Conservation (phyloP, 805 yeast genomes). For the Kregervanrija fluxuum region DNA sequence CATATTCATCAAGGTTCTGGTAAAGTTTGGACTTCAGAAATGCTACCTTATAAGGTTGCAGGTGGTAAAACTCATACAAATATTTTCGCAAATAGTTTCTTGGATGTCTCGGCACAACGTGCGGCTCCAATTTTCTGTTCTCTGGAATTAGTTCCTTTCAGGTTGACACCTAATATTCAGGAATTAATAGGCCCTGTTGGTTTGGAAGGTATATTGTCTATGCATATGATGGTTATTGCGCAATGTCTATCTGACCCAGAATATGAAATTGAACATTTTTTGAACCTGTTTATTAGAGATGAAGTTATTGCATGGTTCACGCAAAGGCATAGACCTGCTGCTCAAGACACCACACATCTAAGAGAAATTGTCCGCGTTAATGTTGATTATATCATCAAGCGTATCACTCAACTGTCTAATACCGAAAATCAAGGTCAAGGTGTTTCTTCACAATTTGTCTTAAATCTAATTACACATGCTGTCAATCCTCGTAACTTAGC, state of each 20-base stretch:
- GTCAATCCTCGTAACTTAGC: constrained; percentile 93
- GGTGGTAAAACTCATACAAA: constrained; percentile 36
- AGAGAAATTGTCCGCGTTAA: constrained; percentile 83
- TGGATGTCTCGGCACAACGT: constrained; percentile 43
- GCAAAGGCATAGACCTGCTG: constrained; percentile 75
- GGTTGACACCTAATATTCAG: constrained; percentile 94
- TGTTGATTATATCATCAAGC: constrained; percentile 75
- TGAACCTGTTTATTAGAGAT: constrained; percentile 92
- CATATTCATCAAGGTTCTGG: constrained; percentile 78
- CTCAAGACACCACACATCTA: constrained; percentile 68
- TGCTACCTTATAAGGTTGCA: constrained; percentile 84
- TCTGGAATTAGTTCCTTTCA: constrained; percentile 90
- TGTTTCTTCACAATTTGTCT: constrained; percentile 79
- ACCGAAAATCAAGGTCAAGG: constrained; percentile 50
- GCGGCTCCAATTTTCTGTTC: constrained; percentile 82
- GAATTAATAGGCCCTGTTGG: constrained; percentile 90
- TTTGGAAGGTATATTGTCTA: constrained; percentile 84
- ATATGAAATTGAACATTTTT: constrained; percentile 81
- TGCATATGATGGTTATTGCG: constrained; percentile 77
- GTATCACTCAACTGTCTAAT: constrained; percentile 65
- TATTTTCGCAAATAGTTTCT: constrained; percentile 35
- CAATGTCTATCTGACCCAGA: constrained; percentile 87
- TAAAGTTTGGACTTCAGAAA: constrained; percentile 87
- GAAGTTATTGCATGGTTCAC: constrained; percentile 93
- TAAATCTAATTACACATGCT: constrained; percentile 89